Evolutionary conservation across 2,329 filamentous ascomycete species (phyloP), one percentile per base, ranked within the genome.

Genomic region (Aspergillus pseudonomiae): DNA sequence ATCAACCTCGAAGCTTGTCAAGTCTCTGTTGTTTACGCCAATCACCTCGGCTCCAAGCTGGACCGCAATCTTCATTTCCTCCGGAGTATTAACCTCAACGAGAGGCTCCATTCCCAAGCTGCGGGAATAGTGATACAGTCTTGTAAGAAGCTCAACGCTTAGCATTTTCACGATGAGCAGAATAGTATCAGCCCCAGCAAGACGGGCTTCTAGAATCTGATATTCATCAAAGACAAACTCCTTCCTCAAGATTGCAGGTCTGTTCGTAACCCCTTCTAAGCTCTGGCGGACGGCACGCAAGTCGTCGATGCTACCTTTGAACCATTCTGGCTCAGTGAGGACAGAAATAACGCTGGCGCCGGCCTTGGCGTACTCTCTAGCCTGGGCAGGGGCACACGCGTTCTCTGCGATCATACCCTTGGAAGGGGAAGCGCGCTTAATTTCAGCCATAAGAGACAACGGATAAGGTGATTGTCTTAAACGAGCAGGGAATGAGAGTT

Each of bases 201-300:
- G 82, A 55, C 96, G 87, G 32, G 94, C 95, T 79, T 99, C 95
- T 7, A 99, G 84, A 60, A 99, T 98, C 78, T 99, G 95, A 75
- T 99, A 99, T 76, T 98, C 93, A 53, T 98, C 94, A 73, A 98
- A 99, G 46, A 99, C 89, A 73, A 99, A 99, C 71, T 99, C 95
- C 76, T 99, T 99, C 28, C 96, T 89, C 34, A 99, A 82, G 14
- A 99, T 87, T 2, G 94, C 96, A 3, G 95, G 96, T 59, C 95
- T 87, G 75, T 97, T 96, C 1, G 92, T 90, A 89, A 99, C 93
- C 14, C 91, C 90, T 71, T 93, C 88, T n/a, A 99, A 82, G 56
- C 92, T 93, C 77, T 94, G 91, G 52, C 95, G 88, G 34, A 98
- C 95, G 39, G 90, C 88, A 64, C 91, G 88, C 60, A 99, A 82